Evolutionary conservation across 176 grass and related monocot species (phyloP).

Genomic region (Zea mays): DNA sequence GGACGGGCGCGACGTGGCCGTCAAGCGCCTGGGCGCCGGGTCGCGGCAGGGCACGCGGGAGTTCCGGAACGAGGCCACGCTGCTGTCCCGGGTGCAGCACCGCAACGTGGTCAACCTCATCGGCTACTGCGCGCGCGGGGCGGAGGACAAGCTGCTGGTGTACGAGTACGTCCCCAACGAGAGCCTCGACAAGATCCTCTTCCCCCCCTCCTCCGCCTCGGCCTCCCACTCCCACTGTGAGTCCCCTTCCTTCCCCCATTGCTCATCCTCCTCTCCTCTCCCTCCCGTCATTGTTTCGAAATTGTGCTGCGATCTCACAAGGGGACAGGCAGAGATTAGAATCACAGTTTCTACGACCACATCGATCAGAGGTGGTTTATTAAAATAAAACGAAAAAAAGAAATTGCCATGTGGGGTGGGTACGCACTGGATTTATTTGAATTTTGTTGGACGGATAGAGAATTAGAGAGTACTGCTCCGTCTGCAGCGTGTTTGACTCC

Average conservation of each 20-base stretch:
- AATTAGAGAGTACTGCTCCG: no score
- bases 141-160: constrained; percentile 75
- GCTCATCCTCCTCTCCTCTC: no score
- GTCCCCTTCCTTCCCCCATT: not conserved
- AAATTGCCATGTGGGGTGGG: no score
- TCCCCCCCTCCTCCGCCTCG: constrained; percentile 15
- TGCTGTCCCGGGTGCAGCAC: constrained; percentile 86
- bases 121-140: constrained; percentile 72
- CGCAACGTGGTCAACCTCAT: constrained; percentile 90
- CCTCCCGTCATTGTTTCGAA: no score
- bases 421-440: not conserved
- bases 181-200: constrained; percentile 98
- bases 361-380: no score
- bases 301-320: no score
- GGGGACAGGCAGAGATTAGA: not conserved
- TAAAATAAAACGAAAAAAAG: no score
- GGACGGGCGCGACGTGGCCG: constrained; percentile 86
- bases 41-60: constrained; percentile 71
- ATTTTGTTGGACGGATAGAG: no score
- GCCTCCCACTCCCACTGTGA: constrained; percentile 21
- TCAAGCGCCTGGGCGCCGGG: constrained; percentile 62
- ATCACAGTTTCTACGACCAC: not conserved
- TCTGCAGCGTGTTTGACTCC: not conserved
- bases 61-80: constrained; percentile 86
- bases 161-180: constrained; percentile 96